Percentiles rank a stretch among this genome's conserved stretches.
These are phyloP conservation scores for Wickerhamiella azymoides DNA, from an alignment of 805 yeast species.

Conservation along the genomic window DNA sequence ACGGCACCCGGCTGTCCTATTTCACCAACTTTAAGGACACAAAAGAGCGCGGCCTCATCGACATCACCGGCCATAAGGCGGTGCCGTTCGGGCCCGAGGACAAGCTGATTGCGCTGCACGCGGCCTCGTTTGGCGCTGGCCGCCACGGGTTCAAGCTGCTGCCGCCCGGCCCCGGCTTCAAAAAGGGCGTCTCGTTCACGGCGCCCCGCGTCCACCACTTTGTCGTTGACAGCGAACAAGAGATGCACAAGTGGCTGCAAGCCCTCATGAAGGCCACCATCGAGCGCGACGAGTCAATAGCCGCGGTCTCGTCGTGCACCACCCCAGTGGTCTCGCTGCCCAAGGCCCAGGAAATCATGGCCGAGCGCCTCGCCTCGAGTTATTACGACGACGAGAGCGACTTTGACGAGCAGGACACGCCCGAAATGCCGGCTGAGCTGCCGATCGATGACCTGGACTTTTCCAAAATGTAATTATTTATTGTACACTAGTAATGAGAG, in stretches of 20 bases:
- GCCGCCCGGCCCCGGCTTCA: constrained; percentile 97
- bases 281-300: constrained; percentile 84
- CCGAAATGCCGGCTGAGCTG: not conserved
- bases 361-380: constrained; percentile 52
- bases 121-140: constrained; percentile 91
- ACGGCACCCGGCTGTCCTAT: constrained; percentile 86
- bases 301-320: constrained; percentile 81
- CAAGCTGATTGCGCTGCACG: constrained; percentile 70
- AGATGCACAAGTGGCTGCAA: constrained; percentile 90
- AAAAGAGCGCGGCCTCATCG: constrained; percentile 84
- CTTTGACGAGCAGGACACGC: not conserved
- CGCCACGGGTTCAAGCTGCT: constrained; percentile 79
- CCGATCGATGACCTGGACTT: not conserved
- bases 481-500: not conserved
- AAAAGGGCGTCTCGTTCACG: constrained; percentile 88
- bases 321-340: constrained; percentile 89
- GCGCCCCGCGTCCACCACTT: constrained; percentile 92
- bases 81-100: constrained; percentile 68
- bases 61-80: constrained; percentile 88
- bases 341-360: constrained; percentile 74
- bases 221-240: constrained; percentile 84
- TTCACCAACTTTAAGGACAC: constrained; percentile 65
- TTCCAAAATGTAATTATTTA: not conserved
- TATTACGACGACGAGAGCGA: constrained; percentile 24
- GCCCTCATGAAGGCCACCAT: constrained; percentile 92